Percentiles rank a stretch among this genome's conserved stretches.
These are phyloP conservation scores for Pichia sp. DNA, from an alignment of 1,139 yeast species.

Conservation along the genomic window DNA sequence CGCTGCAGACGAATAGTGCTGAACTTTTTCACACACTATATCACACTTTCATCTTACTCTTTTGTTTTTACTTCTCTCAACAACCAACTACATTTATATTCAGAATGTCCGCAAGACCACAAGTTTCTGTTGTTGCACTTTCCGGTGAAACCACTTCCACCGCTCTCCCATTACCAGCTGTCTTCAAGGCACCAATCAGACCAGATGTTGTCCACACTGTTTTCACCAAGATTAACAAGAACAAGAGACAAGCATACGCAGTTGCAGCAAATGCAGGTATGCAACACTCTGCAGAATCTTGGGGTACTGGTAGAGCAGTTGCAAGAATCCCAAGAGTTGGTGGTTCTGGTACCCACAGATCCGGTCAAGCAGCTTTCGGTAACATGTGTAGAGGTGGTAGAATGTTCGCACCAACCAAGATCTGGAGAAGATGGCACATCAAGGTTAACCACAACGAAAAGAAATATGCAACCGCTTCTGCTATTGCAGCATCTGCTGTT, in stretches of 20 bases:
- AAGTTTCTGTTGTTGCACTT: conserved; percentile 84
- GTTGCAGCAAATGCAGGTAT: conserved; percentile 99
- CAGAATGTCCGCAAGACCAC: conserved; percentile 79
- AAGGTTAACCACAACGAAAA: conserved; percentile 99
- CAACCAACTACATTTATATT: conserved; percentile 14
- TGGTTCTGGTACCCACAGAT: conserved; percentile 99
- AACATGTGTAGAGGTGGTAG: conserved; percentile 99
- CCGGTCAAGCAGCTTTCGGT: conserved; percentile 99
- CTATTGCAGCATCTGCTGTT: conserved; percentile 98
- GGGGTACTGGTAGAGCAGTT: conserved; percentile 99
- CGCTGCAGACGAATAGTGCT: too few species aligned
- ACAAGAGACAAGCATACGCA: conserved; percentile 99
- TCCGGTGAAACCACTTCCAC: conserved; percentile 82
- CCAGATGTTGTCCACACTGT: conserved; percentile 99
- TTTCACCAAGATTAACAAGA: conserved; percentile 97
- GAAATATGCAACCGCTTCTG: conserved; percentile 99
- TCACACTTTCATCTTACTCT: background rate
- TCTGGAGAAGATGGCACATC: conserved; percentile 99
- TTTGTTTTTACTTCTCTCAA: conserved; percentile 1
- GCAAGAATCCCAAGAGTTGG: conserved; percentile 99
- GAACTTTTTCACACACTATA: background rate
- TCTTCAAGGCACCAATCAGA: conserved; percentile 99
- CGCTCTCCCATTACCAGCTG: conserved; percentile 94
- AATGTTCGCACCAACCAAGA: conserved; percentile 99
- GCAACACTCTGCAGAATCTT: conserved; percentile 99